Evolutionary conservation across 805 yeast species (phyloP).

Genomic region (Candida nemodendra): DNA sequence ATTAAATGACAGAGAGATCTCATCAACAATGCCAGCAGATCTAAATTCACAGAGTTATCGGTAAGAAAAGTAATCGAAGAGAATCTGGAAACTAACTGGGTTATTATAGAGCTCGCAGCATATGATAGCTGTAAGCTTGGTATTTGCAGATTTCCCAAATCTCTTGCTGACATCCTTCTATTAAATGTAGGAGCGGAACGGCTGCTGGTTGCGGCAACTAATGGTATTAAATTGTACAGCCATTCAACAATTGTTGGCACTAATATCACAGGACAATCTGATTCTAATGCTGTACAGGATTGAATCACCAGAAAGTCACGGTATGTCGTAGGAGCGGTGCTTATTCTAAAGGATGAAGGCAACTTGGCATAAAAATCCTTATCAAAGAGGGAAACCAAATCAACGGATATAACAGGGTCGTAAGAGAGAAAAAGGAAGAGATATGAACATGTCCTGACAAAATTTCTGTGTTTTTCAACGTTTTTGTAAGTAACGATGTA

Average conservation of each 20-base stretch:
- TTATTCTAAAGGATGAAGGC: conserved; percentile 50
- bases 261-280: conserved; percentile 35
- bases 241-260: conserved; percentile 56
- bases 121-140: conserved; percentile 45
- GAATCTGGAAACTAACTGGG: conserved; percentile 42
- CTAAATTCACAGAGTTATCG: conserved; percentile 46
- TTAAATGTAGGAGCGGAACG: conserved; percentile 14
- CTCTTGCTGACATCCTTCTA: conserved; percentile 16
- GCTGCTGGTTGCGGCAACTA: conserved; percentile 21
- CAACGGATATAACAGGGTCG: conserved; percentile 36
- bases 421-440: conserved; percentile 49
- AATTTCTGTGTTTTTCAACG: conserved; percentile 36
- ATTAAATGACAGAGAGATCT: conserved; percentile 54
- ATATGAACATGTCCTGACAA: conserved; percentile 51
- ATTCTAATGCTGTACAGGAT: conserved; percentile 41
- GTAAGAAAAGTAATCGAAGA: conserved; percentile 37
- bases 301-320: conserved; percentile 64
- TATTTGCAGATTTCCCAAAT: conserved; percentile 10
- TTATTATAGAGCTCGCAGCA: conserved; percentile 44
- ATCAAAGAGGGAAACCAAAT: conserved; percentile 46
- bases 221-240: conserved; percentile 58
- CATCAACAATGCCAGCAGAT: conserved; percentile 56
- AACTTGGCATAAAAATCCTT: conserved; percentile 42
- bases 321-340: conserved; percentile 44
- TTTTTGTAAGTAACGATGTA: conserved; percentile 52